phyloP scores from a whole-genome alignment of 2,329 filamentous ascomycete species.

The Aspergillus tubingensis region DNA sequence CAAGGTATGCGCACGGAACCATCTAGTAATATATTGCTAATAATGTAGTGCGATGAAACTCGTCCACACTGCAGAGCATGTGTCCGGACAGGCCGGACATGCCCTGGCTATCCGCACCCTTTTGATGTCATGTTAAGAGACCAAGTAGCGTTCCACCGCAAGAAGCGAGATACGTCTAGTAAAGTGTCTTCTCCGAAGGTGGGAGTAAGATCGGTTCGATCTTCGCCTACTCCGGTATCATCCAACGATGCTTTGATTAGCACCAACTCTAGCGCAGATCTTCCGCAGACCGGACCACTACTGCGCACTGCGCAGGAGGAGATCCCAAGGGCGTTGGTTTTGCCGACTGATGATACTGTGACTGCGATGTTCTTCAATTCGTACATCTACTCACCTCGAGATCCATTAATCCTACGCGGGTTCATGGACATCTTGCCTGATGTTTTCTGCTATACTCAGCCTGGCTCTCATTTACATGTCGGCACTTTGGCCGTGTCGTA shows the following conservation, averaged over 20 bases:
- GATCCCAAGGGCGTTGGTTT: slow-evolving; percentile 19
- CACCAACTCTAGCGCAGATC: not conserved
- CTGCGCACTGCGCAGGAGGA: not conserved
- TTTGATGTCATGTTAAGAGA: slow-evolving; percentile 32
- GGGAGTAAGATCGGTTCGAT: not conserved
- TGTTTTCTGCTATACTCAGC: slow-evolving; percentile 21
- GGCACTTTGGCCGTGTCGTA: slow-evolving; percentile 30
- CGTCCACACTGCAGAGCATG: slow-evolving; percentile 33
- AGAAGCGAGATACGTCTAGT: slow-evolving; percentile 8
- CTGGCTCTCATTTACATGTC: slow-evolving; percentile 26
- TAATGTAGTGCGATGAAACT: slow-evolving; percentile 32
- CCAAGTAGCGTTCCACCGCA: slow-evolving; percentile 25
- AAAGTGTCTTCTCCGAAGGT: not conserved
- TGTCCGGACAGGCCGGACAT: slow-evolving; percentile 28
- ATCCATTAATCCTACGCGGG: slow-evolving; percentile 26
- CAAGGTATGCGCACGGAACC: slow-evolving; percentile 22
- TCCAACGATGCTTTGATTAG: not conserved
- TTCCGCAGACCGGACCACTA: not conserved
- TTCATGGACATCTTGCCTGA: slow-evolving; percentile 33
- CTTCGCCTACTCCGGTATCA: not conserved
- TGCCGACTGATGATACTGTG: slow-evolving; percentile 30
- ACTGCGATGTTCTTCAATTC: slow-evolving; percentile 33
- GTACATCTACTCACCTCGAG: slow-evolving; percentile 30
- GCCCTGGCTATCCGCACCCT: slow-evolving; percentile 33
- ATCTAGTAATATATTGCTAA: not conserved